A percentile compares a stretch with the other conserved stretches of the same genome.
These are phyloP conservation scores for Nyssa sinensis DNA, from an alignment of 148 eudicot species.

Conservation along the genomic window DNA sequence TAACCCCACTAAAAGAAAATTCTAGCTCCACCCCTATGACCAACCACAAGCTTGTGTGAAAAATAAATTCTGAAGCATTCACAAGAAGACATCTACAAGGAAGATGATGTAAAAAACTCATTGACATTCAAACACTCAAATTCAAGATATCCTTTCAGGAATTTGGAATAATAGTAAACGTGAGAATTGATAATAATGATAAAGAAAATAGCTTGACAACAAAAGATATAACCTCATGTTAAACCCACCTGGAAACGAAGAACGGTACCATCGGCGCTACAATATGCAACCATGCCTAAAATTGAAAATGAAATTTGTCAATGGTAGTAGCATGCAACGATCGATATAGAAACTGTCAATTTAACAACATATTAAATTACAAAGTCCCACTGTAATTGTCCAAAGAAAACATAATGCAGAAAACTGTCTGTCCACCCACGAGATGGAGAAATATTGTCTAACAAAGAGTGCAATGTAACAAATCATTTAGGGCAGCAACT, in stretches of 20 bases:
- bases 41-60: too few species aligned
- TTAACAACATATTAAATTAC: not conserved
- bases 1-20: too few species aligned
- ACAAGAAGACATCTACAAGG: not conserved
- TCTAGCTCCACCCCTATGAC: too few species aligned
- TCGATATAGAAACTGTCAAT: not conserved
- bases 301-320: constrained; percentile 13
- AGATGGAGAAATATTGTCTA: too few species aligned
- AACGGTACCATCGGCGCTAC: constrained; percentile 74
- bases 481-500: too few species aligned
- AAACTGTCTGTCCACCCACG: too few species aligned
- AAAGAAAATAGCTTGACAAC: constrained; percentile 6
- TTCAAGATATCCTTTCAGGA: not conserved
- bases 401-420: too few species aligned
- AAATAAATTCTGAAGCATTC: too few species aligned
- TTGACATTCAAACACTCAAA: not conserved
- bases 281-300: constrained; percentile 87
- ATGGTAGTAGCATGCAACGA: not conserved
- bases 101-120: constrained; percentile 2
- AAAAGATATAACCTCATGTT: constrained; percentile 10
- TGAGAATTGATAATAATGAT: not conserved
- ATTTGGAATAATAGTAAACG: not conserved
- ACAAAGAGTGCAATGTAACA: too few species aligned
- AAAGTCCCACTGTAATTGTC: not conserved
- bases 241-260: constrained; percentile 66